A percentile compares a stretch with the other conserved stretches of the same genome.
Conservation (phyloP, 2,329 filamentous ascomycete species). For the Colletotrichum navitas region DNA sequence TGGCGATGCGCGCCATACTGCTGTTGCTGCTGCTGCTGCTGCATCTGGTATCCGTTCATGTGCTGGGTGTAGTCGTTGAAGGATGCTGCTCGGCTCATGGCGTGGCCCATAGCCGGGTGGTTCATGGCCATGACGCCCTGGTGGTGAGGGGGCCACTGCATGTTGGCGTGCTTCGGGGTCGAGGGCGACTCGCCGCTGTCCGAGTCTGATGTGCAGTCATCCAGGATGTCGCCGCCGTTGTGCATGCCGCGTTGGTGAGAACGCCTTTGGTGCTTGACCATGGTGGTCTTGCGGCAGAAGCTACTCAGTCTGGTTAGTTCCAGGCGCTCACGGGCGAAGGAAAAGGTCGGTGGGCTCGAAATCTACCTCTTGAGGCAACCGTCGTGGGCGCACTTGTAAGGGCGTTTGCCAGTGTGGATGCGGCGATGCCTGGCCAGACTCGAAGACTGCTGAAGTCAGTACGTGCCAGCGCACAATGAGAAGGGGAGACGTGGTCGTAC, state of each 20-base stretch:
- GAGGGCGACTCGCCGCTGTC: constrained; percentile 70
- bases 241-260: constrained; percentile 71
- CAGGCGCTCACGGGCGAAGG: not conserved
- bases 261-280: constrained; percentile 75
- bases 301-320: constrained; percentile 54
- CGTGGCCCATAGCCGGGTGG: constrained; percentile 53
- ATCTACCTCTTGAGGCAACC: constrained; percentile 72
- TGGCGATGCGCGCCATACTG: constrained; percentile 60
- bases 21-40: constrained; percentile 50
- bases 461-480: constrained; percentile 1
- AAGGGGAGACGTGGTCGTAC: constrained; percentile 57
- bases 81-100: constrained; percentile 65
- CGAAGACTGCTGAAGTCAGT: constrained; percentile 66
- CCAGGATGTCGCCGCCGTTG: constrained; percentile 65
- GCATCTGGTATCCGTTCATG: constrained; percentile 59
- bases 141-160: constrained; percentile 62
- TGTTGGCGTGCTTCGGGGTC: constrained; percentile 66
- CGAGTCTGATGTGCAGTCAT: constrained; percentile 69
- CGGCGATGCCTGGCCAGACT: constrained; percentile 74
- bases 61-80: constrained; percentile 68
- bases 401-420: constrained; percentile 76
- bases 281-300: constrained; percentile 79
- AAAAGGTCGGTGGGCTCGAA: constrained; percentile 4
- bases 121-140: constrained; percentile 56
- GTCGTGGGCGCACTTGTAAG: constrained; percentile 72